Percentiles rank a stretch among this genome's conserved stretches.
Conservation (phyloP, 345 rosid genomes). For the Excoecaria agallocha region DNA sequence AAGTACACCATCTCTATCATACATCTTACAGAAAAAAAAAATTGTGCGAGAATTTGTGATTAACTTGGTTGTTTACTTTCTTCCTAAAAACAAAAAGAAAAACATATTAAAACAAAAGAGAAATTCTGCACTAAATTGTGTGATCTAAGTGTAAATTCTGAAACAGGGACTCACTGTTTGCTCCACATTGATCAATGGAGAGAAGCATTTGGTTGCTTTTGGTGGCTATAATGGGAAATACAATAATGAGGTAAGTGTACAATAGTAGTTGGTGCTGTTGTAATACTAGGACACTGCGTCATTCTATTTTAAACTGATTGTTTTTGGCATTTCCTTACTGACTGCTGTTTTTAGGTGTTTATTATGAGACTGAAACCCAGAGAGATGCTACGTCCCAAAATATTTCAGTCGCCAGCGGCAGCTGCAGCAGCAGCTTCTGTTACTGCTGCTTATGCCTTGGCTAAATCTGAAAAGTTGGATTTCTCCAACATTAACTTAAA, state of each 20-base stretch:
- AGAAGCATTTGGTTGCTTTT: conserved; percentile 77
- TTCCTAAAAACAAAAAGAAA: background rate
- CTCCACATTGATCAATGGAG: conserved; percentile 61
- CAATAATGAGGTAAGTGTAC: conserved; percentile 68
- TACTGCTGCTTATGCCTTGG: conserved; percentile 88
- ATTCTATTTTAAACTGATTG: background rate
- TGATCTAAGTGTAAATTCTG: conserved; percentile 12
- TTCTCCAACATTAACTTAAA: conserved; percentile 35
- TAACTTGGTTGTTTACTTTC: background rate
- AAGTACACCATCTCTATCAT: background rate
- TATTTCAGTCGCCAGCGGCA: conserved; percentile 89
- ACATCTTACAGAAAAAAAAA: background rate
- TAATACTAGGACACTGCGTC: conserved; percentile 2
- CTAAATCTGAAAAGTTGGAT: conserved; percentile 78
- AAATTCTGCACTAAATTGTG: background rate
- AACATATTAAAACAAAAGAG: background rate
- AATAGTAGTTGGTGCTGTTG: background rate
- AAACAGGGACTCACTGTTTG: conserved; percentile 88
- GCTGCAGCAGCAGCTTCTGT: conserved; percentile 99
- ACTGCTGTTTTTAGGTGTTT: conserved; percentile 50
- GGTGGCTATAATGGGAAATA: conserved; percentile 98
- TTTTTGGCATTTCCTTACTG: conserved; percentile 9
- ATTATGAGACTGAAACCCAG: conserved; percentile 76
- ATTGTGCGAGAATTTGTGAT: background rate
- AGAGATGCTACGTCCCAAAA: conserved; percentile 63